These are phyloP conservation scores for Aspergillus persii DNA, from an alignment of 2,329 filamentous ascomycete genomes.

Conservation along the genomic window DNA sequence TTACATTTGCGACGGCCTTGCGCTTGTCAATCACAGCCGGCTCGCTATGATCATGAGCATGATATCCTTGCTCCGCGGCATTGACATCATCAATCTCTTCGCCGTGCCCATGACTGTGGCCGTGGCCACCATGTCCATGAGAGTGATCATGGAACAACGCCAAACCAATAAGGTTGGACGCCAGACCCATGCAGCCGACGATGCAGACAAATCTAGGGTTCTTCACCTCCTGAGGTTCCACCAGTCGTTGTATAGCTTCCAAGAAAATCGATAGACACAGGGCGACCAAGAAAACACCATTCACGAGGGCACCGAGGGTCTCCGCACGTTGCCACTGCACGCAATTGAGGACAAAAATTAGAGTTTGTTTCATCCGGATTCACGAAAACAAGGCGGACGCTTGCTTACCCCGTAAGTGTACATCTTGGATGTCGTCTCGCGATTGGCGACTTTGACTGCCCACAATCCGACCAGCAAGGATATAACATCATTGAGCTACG, in stretches of 20 bases:
- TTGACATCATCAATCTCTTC: slow-evolving; percentile 52
- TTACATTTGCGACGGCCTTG: slow-evolving; percentile 60
- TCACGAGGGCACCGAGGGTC: slow-evolving; percentile 92
- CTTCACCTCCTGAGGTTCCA: slow-evolving; percentile 83
- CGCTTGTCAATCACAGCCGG: slow-evolving; percentile 52
- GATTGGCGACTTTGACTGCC: slow-evolving; percentile 87
- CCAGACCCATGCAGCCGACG: slow-evolving; percentile 80
- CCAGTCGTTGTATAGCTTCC: slow-evolving; percentile 86
- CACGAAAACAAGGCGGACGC: background rate
- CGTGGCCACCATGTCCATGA: slow-evolving; percentile 66
- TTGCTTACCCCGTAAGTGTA: slow-evolving; percentile 86
- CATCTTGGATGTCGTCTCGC: slow-evolving; percentile 75
- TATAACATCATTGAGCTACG: slow-evolving; percentile 90
- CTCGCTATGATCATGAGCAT: slow-evolving; percentile 33
- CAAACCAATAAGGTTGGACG: slow-evolving; percentile 85
- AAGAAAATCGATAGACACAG: slow-evolving; percentile 95
- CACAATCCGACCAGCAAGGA: slow-evolving; percentile 89
- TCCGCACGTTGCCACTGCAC: slow-evolving; percentile 90
- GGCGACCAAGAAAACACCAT: slow-evolving; percentile 95
- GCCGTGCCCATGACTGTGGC: slow-evolving; percentile 49
- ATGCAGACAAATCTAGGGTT: slow-evolving; percentile 85
- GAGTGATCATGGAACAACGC: slow-evolving; percentile 91
- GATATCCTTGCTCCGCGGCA: slow-evolving; percentile 39
- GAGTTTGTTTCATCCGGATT: slow-evolving; percentile 1
- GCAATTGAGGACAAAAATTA: slow-evolving; percentile 7